Evolutionary conservation across 192 early-diverging fungal species (phyloP), one percentile per base, ranked within the genome.

Genomic region (Helicostylum pulchrum): DNA sequence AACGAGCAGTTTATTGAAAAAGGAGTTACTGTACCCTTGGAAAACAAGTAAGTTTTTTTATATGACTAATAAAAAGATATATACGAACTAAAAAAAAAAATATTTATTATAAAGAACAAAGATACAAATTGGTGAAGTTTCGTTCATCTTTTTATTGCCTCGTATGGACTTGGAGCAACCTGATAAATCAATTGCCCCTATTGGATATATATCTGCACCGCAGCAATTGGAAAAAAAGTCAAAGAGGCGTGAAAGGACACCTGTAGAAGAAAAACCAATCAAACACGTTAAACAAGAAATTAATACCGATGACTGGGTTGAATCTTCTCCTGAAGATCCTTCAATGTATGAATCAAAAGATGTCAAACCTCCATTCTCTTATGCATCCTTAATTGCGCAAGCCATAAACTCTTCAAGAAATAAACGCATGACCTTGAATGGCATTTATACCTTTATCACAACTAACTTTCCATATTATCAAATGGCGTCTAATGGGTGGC

Each of bases 381-480:
- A 97, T 63, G 94, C 92, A 0, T 89, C 90, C n/a, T 71, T 98
- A 42, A 95, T 98, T 45, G 86, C 92, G 4, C 88, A 95, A 70
- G 95, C 95, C 3, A 95, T 98, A 69, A 85, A 90, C 62, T 86
- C 86, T 17, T 84, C 84, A 0, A 62, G 81, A 0, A 68, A 77
- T 2, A 85, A 88, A 58, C 86, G 87, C 62, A 76, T 96, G 75
- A 94, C 95, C 4, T 77, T 98, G 19, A 91, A 87, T 74, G 94
- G 92, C 7, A 95, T 98, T 42, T 98, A 98, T 82, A 83, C 86
- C 23, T 96, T 87, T 74, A 90, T 95, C 8, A 85, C 87, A 42
- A 82, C 81, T 8, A 74, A 93, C 54, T 96, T 90, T 55, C 92
- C 94, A 8, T 96, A 93, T 72, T 98, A 92, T 74, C 80, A 87